Evolutionary conservation across 495 filamentous ascomycete species (phyloP).

Genomic region (Stereocaulon alpinum): DNA sequence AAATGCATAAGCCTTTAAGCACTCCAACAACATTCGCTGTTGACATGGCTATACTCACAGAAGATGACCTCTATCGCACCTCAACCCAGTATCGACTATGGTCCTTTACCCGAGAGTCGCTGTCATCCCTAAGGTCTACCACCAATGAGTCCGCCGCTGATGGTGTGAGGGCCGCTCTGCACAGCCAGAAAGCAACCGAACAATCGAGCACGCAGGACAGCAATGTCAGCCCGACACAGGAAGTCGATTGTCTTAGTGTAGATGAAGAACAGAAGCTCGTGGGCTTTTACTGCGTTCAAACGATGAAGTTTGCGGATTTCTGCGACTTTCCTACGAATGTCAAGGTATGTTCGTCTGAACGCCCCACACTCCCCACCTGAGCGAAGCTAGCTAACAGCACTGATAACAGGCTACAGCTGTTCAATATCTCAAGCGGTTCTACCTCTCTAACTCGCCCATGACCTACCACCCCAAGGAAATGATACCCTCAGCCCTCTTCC

Average conservation of each 20-base stretch:
- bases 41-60: constrained; percentile 39
- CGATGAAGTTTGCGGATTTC: constrained; percentile 62
- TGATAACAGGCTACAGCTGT: constrained; percentile 65
- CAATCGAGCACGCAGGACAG: constrained; percentile 1
- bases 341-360: constrained; percentile 38
- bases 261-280: constrained; percentile 79
- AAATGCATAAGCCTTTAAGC: too few relatives aligned
- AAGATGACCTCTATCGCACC: constrained; percentile 85
- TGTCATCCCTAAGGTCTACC: constrained; percentile 56
- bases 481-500: constrained; percentile 75
- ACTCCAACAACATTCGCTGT: too few relatives aligned
- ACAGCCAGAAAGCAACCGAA: constrained; percentile 5
- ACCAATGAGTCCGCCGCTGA: constrained; percentile 67
- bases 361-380: neutral
- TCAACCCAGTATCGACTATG: constrained; percentile 85
- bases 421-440: constrained; percentile 88
- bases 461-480: constrained; percentile 86
- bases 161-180: constrained; percentile 55
- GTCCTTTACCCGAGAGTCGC: constrained; percentile 74
- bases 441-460: constrained; percentile 86
- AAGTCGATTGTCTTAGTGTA: constrained; percentile 62
- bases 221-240: constrained; percentile 17
- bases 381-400: neutral
- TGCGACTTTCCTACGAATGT: constrained; percentile 73
- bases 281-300: constrained; percentile 64